phyloP scores from a whole-genome alignment of 371 early-diverging fungal genomes.

The Blakeslea trispora region DNA sequence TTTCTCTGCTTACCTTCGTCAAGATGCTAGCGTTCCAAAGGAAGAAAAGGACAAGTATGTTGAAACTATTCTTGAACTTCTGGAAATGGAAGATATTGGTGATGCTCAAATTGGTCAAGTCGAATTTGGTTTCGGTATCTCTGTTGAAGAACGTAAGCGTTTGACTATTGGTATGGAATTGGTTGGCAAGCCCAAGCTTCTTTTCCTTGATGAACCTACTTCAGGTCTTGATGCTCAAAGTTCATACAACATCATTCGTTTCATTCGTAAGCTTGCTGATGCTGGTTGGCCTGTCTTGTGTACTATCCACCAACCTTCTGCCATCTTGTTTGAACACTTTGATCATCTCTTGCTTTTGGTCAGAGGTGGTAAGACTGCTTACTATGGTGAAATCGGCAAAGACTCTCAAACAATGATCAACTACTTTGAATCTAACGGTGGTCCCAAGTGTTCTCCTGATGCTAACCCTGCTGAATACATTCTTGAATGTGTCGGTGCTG shows the following conservation, averaged over 20 bases:
- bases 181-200: slow-evolving; percentile 73
- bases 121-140: slow-evolving; percentile 61
- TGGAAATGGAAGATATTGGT: slow-evolving; percentile 66
- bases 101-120: slow-evolving; percentile 62
- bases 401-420: slow-evolving; percentile 55
- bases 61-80: slow-evolving; percentile 64
- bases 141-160: slow-evolving; percentile 68
- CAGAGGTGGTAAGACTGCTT: slow-evolving; percentile 79
- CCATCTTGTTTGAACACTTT: slow-evolving; percentile 79
- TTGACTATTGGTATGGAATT: slow-evolving; percentile 73
- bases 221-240: slow-evolving; percentile 73
- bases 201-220: slow-evolving; percentile 89
- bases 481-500: slow-evolving; percentile 66
- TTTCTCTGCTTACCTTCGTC: slow-evolving; percentile 74
- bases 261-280: slow-evolving; percentile 72
- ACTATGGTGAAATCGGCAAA: slow-evolving; percentile 75
- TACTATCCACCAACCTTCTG: slow-evolving; percentile 89
- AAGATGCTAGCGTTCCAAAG: slow-evolving; percentile 57
- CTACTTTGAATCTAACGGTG: slow-evolving; percentile 69
- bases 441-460: slow-evolving; percentile 55
- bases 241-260: slow-evolving; percentile 73
- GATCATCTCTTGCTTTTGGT: slow-evolving; percentile 78
- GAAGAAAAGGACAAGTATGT: slow-evolving; percentile 68
- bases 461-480: slow-evolving; percentile 80
- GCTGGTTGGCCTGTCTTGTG: slow-evolving; percentile 70